phyloP scores from a whole-genome alignment of 495 filamentous ascomycete genomes.

The Margaritispora aquatica region DNA sequence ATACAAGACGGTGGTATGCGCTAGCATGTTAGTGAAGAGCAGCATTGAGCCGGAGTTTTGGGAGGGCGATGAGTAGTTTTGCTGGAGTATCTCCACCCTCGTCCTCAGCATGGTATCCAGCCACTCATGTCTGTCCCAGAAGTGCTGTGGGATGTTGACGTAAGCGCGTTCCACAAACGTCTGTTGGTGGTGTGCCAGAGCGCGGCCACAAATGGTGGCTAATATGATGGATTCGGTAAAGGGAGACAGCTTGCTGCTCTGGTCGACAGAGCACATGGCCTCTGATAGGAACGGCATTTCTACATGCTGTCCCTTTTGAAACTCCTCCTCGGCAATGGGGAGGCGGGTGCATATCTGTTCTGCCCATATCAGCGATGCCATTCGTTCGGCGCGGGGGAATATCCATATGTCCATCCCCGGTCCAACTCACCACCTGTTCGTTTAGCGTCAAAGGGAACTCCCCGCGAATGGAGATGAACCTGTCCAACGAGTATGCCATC shows the following conservation, averaged over 20 bases:
- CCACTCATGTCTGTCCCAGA: background rate
- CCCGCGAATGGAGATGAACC: background rate
- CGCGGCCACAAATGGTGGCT: conserved; percentile 1
- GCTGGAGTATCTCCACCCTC: background rate
- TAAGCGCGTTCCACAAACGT: background rate
- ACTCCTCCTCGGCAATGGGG: background rate
- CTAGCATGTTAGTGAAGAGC: background rate
- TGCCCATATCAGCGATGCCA: background rate
- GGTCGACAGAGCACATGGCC: background rate
- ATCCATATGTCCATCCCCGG: too few relatives aligned
- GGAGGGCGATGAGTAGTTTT: background rate
- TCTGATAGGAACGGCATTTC: background rate
- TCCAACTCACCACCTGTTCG: background rate
- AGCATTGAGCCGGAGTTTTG: background rate
- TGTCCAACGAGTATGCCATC: conserved; percentile 4
- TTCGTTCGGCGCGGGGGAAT: too few relatives aligned
- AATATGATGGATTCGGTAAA: conserved; percentile 1
- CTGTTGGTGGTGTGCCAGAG: background rate
- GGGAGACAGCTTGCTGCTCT: background rate
- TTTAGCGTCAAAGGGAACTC: background rate
- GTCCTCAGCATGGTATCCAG: background rate
- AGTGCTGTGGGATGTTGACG: background rate
- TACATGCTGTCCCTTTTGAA: background rate
- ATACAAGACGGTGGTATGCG: background rate
- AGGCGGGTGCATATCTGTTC: background rate